Base-by-base conservation (phyloP, 2,329 filamentous ascomycete species). In the Diplodia corticola region DNA sequence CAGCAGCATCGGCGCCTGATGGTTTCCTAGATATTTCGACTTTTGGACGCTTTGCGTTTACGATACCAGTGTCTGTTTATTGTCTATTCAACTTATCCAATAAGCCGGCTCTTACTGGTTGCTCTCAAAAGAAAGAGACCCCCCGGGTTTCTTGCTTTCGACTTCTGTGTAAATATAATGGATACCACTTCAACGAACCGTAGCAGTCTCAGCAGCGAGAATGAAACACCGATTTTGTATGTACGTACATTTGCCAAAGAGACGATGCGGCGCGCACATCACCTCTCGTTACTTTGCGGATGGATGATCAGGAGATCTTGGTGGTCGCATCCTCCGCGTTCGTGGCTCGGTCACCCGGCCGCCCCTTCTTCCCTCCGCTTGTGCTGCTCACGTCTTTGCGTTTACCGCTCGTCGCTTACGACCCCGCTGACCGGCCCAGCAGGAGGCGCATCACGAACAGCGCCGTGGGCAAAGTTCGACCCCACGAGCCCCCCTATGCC, bases 21-120 rank as follows among this genome's bases (percentile, higher is more conserved):
- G 55, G 55, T 49, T 61, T 60, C 15, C 57, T 61, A 49, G 57
- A 61, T 61, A 61, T 49, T 24, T 61, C 20, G 37, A 12, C 33
- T 26, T 48, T 49, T 24, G 26, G 15, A 46, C 28, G 26, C 24
- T 50, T 49, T 44, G 30, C 44, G 30, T 61, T 54, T 49, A 61
- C 44, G 57, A 61, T 61, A 61, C 57, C 57, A 61, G 57, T 61
- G 57, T 61, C 57, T 61, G 57, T 49, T 61, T 61, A 49, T 49
- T 61, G 57, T 61, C 57, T 61, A 61, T 61, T 61, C 57, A 61
- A 49, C 40, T 49, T 61, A 49, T 49, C 57, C 57, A 49, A 61
- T 61, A 61, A 61, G 57, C 57, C 40, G 57, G 57, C 57, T 35
- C 57, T 61, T 61, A 61, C 57, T 61, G 57, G 57, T 61, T 49